Conservation (phyloP, 2,329 filamentous ascomycete genomes). For the Xylariaceae sp. region DNA sequence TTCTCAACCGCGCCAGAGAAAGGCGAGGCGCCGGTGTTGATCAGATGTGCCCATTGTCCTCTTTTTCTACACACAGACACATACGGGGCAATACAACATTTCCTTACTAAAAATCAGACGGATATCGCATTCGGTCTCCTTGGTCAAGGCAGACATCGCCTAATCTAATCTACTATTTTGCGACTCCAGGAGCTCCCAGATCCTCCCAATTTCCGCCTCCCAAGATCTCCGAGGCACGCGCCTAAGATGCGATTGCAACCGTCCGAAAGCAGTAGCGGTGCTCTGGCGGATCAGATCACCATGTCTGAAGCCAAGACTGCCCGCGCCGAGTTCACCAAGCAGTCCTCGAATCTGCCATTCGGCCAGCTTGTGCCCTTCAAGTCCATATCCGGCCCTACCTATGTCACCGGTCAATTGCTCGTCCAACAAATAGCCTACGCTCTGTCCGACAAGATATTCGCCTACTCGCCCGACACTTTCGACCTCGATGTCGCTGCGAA, state of each 20-base stretch:
- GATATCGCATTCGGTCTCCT: constrained; percentile 1
- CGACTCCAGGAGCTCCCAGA: constrained; percentile 14
- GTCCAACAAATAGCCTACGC: constrained; percentile 96
- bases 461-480: constrained; percentile 92
- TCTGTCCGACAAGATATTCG: constrained; percentile 95
- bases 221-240: constrained; percentile 12
- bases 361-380: constrained; percentile 57
- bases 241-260: constrained; percentile 41
- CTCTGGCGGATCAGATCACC: constrained; percentile 35
- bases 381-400: constrained; percentile 81
- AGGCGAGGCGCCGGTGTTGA: neutral
- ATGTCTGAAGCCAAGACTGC: constrained; percentile 36
- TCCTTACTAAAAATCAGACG: constrained; percentile 1
- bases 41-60: too few species aligned
- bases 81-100: neutral
- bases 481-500: constrained; percentile 84
- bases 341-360: constrained; percentile 59
- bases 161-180: constrained; percentile 21
- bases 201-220: constrained; percentile 17
- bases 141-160: constrained; percentile 7
- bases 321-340: constrained; percentile 41
- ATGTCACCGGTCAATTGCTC: constrained; percentile 88
- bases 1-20: neutral
- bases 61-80: too few species aligned
- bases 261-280: constrained; percentile 41